These are phyloP conservation scores for Geotrichum phurueaensis DNA, from an alignment of 1,139 yeast genomes.

Conservation along the genomic window DNA sequence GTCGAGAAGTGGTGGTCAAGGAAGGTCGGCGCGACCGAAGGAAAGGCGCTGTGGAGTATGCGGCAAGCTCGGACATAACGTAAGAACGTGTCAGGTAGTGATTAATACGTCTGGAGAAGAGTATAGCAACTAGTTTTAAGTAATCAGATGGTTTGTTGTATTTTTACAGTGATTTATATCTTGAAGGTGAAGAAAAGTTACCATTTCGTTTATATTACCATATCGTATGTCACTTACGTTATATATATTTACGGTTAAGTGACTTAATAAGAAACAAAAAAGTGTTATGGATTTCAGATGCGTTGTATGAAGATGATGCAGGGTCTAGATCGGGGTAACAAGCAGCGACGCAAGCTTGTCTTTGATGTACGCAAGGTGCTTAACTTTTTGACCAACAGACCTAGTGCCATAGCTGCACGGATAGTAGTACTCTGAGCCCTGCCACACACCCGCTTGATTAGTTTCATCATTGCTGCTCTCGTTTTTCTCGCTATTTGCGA, in stretches of 20 bases:
- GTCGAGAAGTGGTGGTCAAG: no score
- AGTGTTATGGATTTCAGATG: not conserved
- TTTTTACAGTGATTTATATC: no score
- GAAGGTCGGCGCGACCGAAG: no score
- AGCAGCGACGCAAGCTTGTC: not conserved
- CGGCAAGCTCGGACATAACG: no score
- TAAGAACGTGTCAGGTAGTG: no score
- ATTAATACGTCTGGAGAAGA: no score
- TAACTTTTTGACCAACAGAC: conserved; percentile 9
- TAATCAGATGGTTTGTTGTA: no score
- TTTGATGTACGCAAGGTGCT: conserved; percentile 13
- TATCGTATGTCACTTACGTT: no score
- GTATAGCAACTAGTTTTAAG: no score
- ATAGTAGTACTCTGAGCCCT: not conserved
- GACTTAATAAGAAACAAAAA: not conserved
- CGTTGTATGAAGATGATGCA: not conserved
- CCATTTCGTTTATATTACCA: no score
- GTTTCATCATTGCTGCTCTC: not conserved
- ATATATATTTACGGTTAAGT: not conserved
- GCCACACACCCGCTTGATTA: not conserved
- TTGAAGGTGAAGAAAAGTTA: no score
- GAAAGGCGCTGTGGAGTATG: no score
- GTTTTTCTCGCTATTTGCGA: not conserved
- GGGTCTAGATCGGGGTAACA: not conserved
- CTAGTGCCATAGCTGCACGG: not conserved